Evolutionary conservation across 805 yeast species (phyloP).

Genomic region (Grigorovia jiainica): DNA sequence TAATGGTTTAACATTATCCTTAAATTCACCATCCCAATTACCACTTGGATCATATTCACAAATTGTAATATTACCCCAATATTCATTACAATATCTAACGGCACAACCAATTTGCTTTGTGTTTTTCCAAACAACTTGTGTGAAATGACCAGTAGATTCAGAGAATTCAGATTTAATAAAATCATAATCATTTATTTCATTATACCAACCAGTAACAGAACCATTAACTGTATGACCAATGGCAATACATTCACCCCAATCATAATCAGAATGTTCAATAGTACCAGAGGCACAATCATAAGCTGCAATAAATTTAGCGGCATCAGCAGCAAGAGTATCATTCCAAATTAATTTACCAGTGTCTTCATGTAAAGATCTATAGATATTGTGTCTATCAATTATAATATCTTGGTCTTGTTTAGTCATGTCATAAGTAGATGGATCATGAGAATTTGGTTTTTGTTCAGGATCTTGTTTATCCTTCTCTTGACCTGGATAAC

Average conservation of each 20-base stretch:
- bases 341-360: slow-evolving; percentile 40
- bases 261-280: no score
- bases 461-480: background rate
- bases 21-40: slow-evolving; percentile 49
- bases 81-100: slow-evolving; percentile 44
- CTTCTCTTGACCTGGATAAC: background rate
- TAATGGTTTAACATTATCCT: slow-evolving; percentile 23
- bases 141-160: no score
- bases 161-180: no score
- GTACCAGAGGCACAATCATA: no score
- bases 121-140: slow-evolving; percentile 61
- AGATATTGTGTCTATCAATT: slow-evolving; percentile 25
- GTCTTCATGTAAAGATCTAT: slow-evolving; percentile 31
- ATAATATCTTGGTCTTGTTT: background rate
- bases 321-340: slow-evolving; percentile 36
- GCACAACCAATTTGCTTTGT: slow-evolving; percentile 63
- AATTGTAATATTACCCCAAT: slow-evolving; percentile 53
- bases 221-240: slow-evolving; percentile 39
- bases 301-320: slow-evolving; percentile 39
- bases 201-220: slow-evolving; percentile 65
- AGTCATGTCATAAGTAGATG: background rate
- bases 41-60: slow-evolving; percentile 75
- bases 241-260: slow-evolving; percentile 66
- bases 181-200: slow-evolving; percentile 49
- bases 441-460: background rate